These are phyloP conservation scores for Hyphodiscus hymeniophilus DNA, from an alignment of 495 filamentous ascomycete genomes.

Conservation along the genomic window DNA sequence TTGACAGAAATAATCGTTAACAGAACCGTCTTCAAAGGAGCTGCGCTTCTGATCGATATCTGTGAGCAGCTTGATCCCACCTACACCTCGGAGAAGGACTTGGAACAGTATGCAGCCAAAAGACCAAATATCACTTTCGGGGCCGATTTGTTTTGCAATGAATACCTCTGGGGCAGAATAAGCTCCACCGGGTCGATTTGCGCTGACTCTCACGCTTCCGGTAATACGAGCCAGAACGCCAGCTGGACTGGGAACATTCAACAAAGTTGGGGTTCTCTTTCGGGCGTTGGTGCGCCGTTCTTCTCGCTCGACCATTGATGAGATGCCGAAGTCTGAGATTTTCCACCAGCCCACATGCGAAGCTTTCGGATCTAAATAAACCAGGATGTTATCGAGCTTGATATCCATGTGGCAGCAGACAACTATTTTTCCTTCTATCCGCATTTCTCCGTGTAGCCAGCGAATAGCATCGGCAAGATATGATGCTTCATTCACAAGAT, in stretches of 20 bases:
- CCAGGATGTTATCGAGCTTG: conserved; percentile 23
- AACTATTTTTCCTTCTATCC: not conserved
- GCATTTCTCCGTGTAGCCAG: conserved; percentile 13
- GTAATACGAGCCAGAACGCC: not conserved
- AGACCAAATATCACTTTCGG: conserved; percentile 22
- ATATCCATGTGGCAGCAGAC: conserved; percentile 21
- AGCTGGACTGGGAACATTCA: not conserved
- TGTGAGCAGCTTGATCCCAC: conserved; percentile 7
- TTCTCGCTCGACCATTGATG: conserved; percentile 10
- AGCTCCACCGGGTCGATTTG: conserved; percentile 8
- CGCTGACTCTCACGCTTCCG: not conserved
- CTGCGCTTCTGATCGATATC: not conserved
- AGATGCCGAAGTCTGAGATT: conserved; percentile 25
- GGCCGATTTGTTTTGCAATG: conserved; percentile 6
- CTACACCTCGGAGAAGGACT: conserved; percentile 16
- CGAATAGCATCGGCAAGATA: conserved; percentile 18
- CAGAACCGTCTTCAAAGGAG: not conserved
- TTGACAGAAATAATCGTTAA: conserved; percentile 1
- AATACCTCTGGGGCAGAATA: conserved; percentile 22
- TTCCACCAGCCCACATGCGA: conserved; percentile 20
- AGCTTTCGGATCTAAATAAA: conserved; percentile 4
- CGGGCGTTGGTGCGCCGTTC: not conserved
- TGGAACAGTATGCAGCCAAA: conserved; percentile 23
- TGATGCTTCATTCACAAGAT: not conserved
- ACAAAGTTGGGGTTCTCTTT: not conserved